A percentile compares a stretch with the other conserved stretches of the same genome.
phyloP scores from a whole-genome alignment of 495 filamentous ascomycete species.

The Haplographium delicatum region DNA sequence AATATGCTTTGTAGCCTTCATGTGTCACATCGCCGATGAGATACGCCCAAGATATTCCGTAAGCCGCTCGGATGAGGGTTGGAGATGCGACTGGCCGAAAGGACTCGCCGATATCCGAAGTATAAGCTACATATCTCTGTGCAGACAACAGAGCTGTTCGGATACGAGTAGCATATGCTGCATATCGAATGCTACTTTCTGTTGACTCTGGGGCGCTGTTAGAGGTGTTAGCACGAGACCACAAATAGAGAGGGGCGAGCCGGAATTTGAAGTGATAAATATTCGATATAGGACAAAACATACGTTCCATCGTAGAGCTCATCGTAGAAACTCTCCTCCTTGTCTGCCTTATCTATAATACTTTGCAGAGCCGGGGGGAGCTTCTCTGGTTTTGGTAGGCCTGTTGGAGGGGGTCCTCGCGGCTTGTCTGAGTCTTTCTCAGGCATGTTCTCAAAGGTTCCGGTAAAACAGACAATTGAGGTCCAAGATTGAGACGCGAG shows the following conservation, averaged over 20 bases:
- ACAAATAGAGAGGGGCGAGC: not conserved
- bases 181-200: slow-evolving; percentile 81
- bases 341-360: slow-evolving; percentile 57
- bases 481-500: not conserved
- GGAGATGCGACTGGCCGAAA: slow-evolving; percentile 93
- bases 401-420: slow-evolving; percentile 23
- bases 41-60: slow-evolving; percentile 90
- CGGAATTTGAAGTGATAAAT: not conserved
- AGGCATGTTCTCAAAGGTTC: slow-evolving; percentile 13
- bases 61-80: slow-evolving; percentile 71
- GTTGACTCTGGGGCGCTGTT: slow-evolving; percentile 75
- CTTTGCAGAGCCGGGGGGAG: slow-evolving; percentile 67
- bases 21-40: slow-evolving; percentile 84
- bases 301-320: slow-evolving; percentile 76
- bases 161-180: slow-evolving; percentile 80
- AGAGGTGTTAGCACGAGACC: slow-evolving; percentile 12
- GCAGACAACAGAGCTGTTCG: slow-evolving; percentile 86
- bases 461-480: not conserved
- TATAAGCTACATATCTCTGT: slow-evolving; percentile 97
- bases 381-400: slow-evolving; percentile 53
- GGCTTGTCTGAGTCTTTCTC: slow-evolving; percentile 21
- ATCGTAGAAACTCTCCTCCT: slow-evolving; percentile 73
- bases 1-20: slow-evolving; percentile 94
- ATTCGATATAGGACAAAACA: slow-evolving; percentile 27
- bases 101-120: slow-evolving; percentile 92